phyloP scores from a whole-genome alignment of 2,329 filamentous ascomycete genomes.

The Balansia obtecta region DNA sequence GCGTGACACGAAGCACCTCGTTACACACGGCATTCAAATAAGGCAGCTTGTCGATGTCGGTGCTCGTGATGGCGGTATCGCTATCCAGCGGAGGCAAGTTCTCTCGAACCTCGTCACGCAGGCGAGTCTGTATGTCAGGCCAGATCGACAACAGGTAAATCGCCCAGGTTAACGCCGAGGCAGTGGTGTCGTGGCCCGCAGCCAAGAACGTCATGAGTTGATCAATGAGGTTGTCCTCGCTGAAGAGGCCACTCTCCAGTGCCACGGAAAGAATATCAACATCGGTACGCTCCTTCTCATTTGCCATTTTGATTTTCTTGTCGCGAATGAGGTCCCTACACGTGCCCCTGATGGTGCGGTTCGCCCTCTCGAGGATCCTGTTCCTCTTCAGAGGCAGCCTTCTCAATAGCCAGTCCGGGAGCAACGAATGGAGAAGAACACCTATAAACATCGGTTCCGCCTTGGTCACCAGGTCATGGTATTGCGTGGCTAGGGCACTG shows the following conservation, averaged over 20 bases:
- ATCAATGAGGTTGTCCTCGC: conserved; percentile 68
- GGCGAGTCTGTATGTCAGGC: conserved; percentile 49
- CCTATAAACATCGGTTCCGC: conserved; percentile 36
- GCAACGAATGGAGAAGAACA: conserved; percentile 45
- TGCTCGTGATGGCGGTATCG: conserved; percentile 22
- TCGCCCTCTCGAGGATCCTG: conserved; percentile 44
- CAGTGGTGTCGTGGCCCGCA: conserved; percentile 71
- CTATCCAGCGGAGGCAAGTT: conserved; percentile 39
- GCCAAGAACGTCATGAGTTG: conserved; percentile 86
- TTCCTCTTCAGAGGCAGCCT: conserved; percentile 61
- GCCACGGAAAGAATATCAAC: conserved; percentile 73
- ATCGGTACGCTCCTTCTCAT: conserved; percentile 35
- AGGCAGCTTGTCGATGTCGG: conserved; percentile 57
- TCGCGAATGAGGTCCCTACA: conserved; percentile 57
- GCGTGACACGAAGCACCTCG: conserved; percentile 62
- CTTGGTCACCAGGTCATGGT: conserved; percentile 37
- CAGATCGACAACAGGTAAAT: conserved; percentile 56
- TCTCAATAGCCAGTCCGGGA: conserved; percentile 50
- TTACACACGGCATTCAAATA: conserved; percentile 71
- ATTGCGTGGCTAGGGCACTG: conserved; percentile 45
- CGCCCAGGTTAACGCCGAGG: conserved; percentile 64
- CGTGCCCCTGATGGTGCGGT: conserved; percentile 46
- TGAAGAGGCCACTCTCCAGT: conserved; percentile 62
- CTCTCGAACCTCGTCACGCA: conserved; percentile 56
- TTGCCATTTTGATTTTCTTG: conserved; percentile 45